Conservation (phyloP, 2,329 filamentous ascomycete genomes). For the Cadophora malorum region DNA sequence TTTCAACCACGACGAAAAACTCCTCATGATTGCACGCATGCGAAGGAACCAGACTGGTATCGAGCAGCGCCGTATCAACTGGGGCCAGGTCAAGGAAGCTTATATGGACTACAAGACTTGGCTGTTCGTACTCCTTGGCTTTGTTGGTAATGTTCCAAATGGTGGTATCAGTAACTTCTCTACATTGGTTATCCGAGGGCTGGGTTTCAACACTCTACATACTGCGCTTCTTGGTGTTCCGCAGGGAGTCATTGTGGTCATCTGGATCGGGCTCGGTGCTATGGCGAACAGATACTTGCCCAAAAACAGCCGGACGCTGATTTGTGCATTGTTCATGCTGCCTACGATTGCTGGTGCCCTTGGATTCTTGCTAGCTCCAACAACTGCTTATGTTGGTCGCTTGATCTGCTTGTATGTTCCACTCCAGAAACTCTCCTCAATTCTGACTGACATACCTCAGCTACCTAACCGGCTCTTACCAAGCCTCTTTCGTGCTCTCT, state of each 20-base stretch:
- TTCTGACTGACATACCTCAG: background rate
- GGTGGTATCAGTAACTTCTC: slow-evolving; percentile 8
- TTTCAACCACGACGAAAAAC: slow-evolving; percentile 1
- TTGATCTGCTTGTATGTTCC: slow-evolving; percentile 17
- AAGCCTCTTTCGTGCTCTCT: slow-evolving; percentile 6
- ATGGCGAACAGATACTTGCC: slow-evolving; percentile 7
- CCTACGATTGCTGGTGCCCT: slow-evolving; percentile 4
- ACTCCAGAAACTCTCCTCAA: background rate
- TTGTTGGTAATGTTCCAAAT: slow-evolving; percentile 7
- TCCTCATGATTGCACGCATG: slow-evolving; percentile 12
- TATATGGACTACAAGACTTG: slow-evolving; percentile 13
- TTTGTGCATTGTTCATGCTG: slow-evolving; percentile 15
- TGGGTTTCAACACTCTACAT: background rate
- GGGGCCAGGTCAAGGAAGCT: slow-evolving; percentile 6
- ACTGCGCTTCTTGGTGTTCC: slow-evolving; percentile 15
- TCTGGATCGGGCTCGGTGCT: slow-evolving; percentile 11
- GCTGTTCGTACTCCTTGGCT: slow-evolving; percentile 5
- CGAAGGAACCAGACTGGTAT: slow-evolving; percentile 15
- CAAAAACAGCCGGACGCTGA: slow-evolving; percentile 4
- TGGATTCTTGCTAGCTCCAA: slow-evolving; percentile 11
- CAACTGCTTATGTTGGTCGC: slow-evolving; percentile 4
- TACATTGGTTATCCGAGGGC: slow-evolving; percentile 2
- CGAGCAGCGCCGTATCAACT: slow-evolving; percentile 4
- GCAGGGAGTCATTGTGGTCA: background rate
- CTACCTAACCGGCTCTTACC: slow-evolving; percentile 3